Percentiles rank a stretch among this genome's conserved stretches.
phyloP scores from a whole-genome alignment of 441 rosid species.

The Pelargonium myrrhifolium region DNA sequence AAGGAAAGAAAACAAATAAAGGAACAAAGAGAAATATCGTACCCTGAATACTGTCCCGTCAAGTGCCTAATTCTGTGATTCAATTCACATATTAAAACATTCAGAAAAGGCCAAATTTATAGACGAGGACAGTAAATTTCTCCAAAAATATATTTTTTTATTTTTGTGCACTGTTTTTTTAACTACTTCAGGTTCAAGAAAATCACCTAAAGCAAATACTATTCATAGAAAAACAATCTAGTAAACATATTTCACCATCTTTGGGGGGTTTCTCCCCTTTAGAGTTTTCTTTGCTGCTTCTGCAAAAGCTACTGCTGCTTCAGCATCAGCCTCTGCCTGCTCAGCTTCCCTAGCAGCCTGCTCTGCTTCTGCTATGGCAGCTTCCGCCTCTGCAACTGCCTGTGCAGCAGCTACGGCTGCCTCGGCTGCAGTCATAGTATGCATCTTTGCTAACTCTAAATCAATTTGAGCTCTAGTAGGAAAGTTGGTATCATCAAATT shows the following conservation, averaged over 20 bases:
- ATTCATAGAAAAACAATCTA: not conserved
- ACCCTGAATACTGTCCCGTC: no score
- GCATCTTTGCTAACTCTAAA: conserved; percentile 64
- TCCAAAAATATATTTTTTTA: no score
- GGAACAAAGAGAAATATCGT: no score
- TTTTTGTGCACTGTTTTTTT: no score
- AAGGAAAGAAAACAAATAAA: no score
- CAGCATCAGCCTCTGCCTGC: conserved; percentile 84
- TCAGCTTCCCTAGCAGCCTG: conserved; percentile 94
- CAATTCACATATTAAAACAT: no score
- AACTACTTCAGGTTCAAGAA: no score
- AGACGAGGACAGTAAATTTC: no score
- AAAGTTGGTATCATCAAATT: conserved; percentile 40
- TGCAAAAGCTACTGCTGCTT: conserved; percentile 77
- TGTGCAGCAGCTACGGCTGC: conserved; percentile 82
- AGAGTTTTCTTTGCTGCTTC: conserved; percentile 69
- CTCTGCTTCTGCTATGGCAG: conserved; percentile 80
- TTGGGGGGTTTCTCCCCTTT: conserved; percentile 44
- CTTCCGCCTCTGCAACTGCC: conserved; percentile 90
- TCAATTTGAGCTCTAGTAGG: conserved; percentile 60
- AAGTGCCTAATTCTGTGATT: no score
- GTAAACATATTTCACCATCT: not conserved
- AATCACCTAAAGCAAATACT: no score
- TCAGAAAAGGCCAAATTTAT: no score
- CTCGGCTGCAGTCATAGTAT: conserved; percentile 68